Evolutionary conservation across 2,329 filamentous ascomycete species (phyloP), one percentile per base, ranked within the genome.

Genomic region (Aspergillus quadrilineatus): DNA sequence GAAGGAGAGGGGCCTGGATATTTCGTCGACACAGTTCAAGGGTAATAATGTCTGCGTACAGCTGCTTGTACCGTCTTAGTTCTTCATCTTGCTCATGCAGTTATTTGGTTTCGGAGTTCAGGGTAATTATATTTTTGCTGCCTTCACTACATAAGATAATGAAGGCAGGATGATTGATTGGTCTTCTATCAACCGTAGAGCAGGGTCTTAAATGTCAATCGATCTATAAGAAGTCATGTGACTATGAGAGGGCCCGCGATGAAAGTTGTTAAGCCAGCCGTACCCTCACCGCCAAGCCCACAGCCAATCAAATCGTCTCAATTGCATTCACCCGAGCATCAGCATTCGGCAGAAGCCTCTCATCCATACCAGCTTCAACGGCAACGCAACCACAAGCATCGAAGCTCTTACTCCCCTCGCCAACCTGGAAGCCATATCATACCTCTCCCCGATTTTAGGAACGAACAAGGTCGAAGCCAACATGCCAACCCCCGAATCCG

Each of bases 401-500:
- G 60, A 56, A 58, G 57, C 47, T 50, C 46, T 32, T 42, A 47
- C 26, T 15, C 28, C n/a, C 39, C 4, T 6, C 15, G 9, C 22
- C 17, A 4, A 46, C n/a, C 32, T 43, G 53, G 50, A 41, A 42
- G 43, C 36, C 36, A 41, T 22, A 22, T 22, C 22, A 39, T 43
- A 29, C 36, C 32, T 15, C 34, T 22, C 22, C 22, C 22, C 3
- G 22, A 22, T 22, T 22, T 22, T 10, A n/a, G n/a, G 22, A 41
- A 50, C 36, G 41, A 37, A 43, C 46, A 29, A 15, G 17, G 51
- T 59, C 42, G 45, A 44, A 43, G 15, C 30, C 62, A 74, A 69
- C 69, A 87, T 87, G 85, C 85, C 85, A 43, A 87, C 84, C 55
- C 82, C 84, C 62, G 85, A 87, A 71, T 87, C 85, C 67, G 82